Conservation (phyloP, 2,329 filamentous ascomycete genomes). For the Trichoderma sp. region DNA sequence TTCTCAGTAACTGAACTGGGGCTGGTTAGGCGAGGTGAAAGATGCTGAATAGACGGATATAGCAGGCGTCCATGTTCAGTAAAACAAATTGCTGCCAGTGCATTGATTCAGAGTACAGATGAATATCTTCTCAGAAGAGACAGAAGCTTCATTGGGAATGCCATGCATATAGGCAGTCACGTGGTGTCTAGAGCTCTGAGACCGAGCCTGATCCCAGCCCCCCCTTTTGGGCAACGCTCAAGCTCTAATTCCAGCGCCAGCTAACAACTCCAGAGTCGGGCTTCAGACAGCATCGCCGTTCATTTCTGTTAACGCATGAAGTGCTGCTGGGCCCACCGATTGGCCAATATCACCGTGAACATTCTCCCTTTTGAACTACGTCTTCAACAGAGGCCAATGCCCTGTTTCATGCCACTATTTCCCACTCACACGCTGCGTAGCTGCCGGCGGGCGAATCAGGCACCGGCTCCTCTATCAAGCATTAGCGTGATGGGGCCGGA, state of each 20-base stretch:
- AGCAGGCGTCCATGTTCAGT: neutral
- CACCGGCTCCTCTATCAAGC: conserved; percentile 6
- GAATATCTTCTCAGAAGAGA: neutral
- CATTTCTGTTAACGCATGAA: conserved; percentile 19
- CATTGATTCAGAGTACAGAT: neutral
- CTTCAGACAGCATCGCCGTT: conserved; percentile 9
- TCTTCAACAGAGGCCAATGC: neutral
- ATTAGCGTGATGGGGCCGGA: conserved; percentile 11
- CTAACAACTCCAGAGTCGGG: neutral
- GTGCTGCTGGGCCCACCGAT: neutral
- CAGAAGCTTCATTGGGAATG: neutral
- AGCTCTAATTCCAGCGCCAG: conserved; percentile 26
- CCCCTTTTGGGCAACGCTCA: neutral
- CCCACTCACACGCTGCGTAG: neutral
- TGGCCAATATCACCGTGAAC: neutral
- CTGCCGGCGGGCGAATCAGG: conserved; percentile 12
- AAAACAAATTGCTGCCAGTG: neutral
- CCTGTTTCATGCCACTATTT: neutral
- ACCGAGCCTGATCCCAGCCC: conserved; percentile 6
- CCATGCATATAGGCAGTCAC: neutral
- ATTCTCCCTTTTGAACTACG: no score
- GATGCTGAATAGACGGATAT: neutral
- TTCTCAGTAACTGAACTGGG: neutral
- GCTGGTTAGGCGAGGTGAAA: neutral
- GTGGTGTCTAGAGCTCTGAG: neutral